These are phyloP conservation scores for Mikania micrantha DNA, from an alignment of 129 eudicot species.

Conservation along the genomic window DNA sequence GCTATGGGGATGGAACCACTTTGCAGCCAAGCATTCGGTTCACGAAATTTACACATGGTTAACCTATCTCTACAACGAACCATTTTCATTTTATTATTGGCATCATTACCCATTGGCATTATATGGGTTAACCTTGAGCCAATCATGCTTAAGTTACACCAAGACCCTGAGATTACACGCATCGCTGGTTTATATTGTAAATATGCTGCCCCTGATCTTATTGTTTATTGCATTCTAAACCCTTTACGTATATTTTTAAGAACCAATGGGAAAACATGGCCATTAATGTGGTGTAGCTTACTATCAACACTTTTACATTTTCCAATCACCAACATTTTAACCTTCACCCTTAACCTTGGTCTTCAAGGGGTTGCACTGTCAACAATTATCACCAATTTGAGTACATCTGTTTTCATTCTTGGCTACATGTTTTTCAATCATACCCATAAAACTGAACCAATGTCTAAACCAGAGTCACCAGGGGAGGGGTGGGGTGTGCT, in stretches of 20 bases:
- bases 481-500: constrained; percentile 75
- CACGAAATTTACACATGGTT: constrained; percentile 51
- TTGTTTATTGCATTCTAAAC: constrained; percentile 74
- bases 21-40: constrained; percentile 95
- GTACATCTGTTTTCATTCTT: constrained; percentile 45
- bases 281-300: constrained; percentile 74
- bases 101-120: constrained; percentile 66
- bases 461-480: constrained; percentile 20
- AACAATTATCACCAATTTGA: constrained; percentile 58
- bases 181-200: constrained; percentile 75
- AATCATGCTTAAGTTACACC: constrained; percentile 67
- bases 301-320: constrained; percentile 56
- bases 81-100: constrained; percentile 51
- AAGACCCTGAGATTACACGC: constrained; percentile 57
- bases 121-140: constrained; percentile 89
- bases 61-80: constrained; percentile 65
- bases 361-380: constrained; percentile 79
- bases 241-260: constrained; percentile 90
- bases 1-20: constrained; percentile 99
- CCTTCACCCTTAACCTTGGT: constrained; percentile 67
- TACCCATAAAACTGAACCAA: constrained; percentile 27
- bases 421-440: constrained; percentile 46
- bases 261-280: constrained; percentile 82
- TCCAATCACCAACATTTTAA: constrained; percentile 62
- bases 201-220: constrained; percentile 81